phyloP scores from a whole-genome alignment of 2,329 filamentous ascomycete genomes.

The Proliferodiscus dingleyae region DNA sequence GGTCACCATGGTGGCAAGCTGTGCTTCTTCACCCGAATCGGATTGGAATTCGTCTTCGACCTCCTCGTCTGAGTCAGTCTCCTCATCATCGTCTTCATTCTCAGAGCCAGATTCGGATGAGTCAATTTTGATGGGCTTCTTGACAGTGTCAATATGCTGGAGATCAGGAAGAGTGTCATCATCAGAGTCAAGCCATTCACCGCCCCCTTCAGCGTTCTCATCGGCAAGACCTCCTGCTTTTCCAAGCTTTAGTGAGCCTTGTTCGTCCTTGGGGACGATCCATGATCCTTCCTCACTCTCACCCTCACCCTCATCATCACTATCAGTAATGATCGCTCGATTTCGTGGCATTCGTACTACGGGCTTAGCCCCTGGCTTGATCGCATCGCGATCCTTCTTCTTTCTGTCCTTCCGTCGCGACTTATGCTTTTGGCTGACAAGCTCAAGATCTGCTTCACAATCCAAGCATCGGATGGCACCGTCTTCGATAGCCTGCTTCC shows the following conservation, averaged over 20 bases:
- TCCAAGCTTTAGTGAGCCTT: constrained; percentile 56
- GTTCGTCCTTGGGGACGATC: constrained; percentile 69
- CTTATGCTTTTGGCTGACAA: constrained; percentile 45
- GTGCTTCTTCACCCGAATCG: constrained; percentile 35
- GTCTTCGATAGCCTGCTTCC: constrained; percentile 26
- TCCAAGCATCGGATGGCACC: constrained; percentile 62
- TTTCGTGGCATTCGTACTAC: constrained; percentile 47
- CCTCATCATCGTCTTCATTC: constrained; percentile 14
- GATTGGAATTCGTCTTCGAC: constrained; percentile 31
- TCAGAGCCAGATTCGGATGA: constrained; percentile 32
- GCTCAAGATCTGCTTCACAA: constrained; percentile 70
- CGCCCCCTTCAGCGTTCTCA: constrained; percentile 81
- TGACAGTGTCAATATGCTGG: constrained; percentile 23
- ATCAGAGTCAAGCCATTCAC: constrained; percentile 69
- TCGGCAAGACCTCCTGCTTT: constrained; percentile 82
- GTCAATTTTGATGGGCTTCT: constrained; percentile 23
- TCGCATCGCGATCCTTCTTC: constrained; percentile 27
- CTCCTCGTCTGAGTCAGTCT: constrained; percentile 28
- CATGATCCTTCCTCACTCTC: constrained; percentile 68
- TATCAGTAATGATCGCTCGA: constrained; percentile 57
- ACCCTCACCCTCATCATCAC: constrained; percentile 59
- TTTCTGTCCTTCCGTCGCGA: constrained; percentile 37
- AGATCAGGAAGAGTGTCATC: constrained; percentile 38
- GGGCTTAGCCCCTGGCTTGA: constrained; percentile 28
- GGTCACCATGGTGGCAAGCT: constrained; percentile 50